Evolutionary conservation across 108 stramenopile species (phyloP).

Genomic region (Fragilariopsis cylindrus): DNA sequence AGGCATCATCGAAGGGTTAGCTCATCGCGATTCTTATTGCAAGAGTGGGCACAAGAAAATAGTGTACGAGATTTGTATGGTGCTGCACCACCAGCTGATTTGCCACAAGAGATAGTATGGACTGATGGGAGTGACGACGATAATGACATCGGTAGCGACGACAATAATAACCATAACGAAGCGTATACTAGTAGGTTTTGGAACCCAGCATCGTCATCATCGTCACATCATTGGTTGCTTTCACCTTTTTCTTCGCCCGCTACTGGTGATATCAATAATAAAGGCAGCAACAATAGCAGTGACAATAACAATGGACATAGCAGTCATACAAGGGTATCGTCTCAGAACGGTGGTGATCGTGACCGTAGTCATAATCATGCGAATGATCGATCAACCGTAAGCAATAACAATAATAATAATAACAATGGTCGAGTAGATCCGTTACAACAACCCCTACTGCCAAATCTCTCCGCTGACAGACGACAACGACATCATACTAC

Average conservation of each 20-base stretch:
- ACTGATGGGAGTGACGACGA: neutral
- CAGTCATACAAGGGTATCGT: no score
- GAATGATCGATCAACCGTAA: neutral
- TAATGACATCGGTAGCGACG: neutral
- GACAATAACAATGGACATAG: neutral
- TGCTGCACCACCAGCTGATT: conserved; percentile 17
- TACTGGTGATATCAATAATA: neutral
- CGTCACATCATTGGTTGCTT: neutral
- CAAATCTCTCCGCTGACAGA: neutral
- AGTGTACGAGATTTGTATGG: conserved; percentile 16
- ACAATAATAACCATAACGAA: neutral
- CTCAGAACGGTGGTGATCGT: no score
- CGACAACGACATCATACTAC: no score
- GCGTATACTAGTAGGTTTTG: neutral
- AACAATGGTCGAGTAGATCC: neutral
- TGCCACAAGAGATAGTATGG: conserved; percentile 7
- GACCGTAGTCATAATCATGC: no score
- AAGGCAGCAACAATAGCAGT: neutral
- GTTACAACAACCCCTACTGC: neutral
- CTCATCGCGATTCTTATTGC: neutral
- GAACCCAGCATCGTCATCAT: neutral
- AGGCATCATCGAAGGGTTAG: conserved; percentile 7
- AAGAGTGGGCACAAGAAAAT: conserved; percentile 24
- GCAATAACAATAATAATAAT: neutral
- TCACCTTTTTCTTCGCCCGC: neutral